Evolutionary conservation across 78 protist genomes (phyloP).

Genomic region (Trichosphaerium sp.): DNA sequence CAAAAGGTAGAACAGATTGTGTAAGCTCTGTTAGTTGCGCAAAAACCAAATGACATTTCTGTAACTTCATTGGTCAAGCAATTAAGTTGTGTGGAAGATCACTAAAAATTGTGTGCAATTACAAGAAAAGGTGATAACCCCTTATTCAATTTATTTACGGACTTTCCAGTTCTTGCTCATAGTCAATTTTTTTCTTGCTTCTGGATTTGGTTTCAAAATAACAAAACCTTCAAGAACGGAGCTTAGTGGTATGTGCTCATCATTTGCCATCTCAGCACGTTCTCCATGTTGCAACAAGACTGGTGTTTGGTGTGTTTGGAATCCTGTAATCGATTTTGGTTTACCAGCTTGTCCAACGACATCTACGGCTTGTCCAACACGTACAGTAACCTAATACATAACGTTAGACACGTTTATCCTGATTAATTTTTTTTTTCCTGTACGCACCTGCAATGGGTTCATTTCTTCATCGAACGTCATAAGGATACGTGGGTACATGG

Average conservation of each 20-base stretch:
- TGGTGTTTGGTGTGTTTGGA: slow-evolving; percentile 97
- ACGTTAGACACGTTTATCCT: too few relatives aligned
- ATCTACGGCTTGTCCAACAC: slow-evolving; percentile 82
- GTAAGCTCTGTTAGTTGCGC: too few relatives aligned
- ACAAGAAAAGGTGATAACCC: too few relatives aligned
- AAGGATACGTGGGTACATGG: slow-evolving; percentile 90
- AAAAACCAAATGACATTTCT: too few relatives aligned
- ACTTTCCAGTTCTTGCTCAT: too few relatives aligned
- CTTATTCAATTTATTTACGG: too few relatives aligned
- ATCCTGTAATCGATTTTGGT: slow-evolving; percentile 98
- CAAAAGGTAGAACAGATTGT: too few relatives aligned
- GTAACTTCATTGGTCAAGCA: too few relatives aligned
- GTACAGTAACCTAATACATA: slow-evolving; percentile 11
- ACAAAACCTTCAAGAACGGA: slow-evolving; percentile 82
- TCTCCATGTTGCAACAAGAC: slow-evolving; percentile 85
- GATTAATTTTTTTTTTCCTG: too few relatives aligned
- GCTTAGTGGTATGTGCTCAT: slow-evolving; percentile 65
- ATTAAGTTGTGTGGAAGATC: too few relatives aligned
- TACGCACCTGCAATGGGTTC: slow-evolving; percentile 53
- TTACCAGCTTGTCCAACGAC: slow-evolving; percentile 78
- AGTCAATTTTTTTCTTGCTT: too few relatives aligned
- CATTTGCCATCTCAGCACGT: slow-evolving; percentile 94
- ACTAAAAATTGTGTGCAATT: too few relatives aligned
- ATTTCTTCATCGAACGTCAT: slow-evolving; percentile 69
- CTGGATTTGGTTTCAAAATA: slow-evolving; percentile 55